These are phyloP conservation scores for Trichomonas tenax DNA, from an alignment of 208 protist genomes.

Conservation along the genomic window DNA sequence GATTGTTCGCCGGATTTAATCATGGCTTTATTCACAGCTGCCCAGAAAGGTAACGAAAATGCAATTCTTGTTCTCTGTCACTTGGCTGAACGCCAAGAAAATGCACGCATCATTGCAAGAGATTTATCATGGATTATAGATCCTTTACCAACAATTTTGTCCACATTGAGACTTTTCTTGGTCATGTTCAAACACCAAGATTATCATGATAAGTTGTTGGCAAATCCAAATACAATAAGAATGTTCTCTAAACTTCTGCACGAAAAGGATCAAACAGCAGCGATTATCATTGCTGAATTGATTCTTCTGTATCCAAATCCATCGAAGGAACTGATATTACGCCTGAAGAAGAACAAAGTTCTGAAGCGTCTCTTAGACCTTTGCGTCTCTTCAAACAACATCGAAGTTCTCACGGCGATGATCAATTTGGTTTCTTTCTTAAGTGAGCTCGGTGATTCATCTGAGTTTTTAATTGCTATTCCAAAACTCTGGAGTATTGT, in stretches of 20 bases:
- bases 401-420: background rate
- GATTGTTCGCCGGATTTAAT: background rate
- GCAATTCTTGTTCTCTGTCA: background rate
- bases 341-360: background rate
- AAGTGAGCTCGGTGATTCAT: background rate
- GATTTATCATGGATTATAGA: background rate
- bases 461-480: background rate
- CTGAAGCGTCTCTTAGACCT: background rate
- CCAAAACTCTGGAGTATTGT: background rate
- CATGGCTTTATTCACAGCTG: background rate
- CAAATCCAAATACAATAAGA: background rate
- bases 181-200: background rate
- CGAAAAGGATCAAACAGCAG: background rate
- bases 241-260: background rate
- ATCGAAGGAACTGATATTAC: background rate
- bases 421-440: background rate
- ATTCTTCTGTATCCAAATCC: background rate
- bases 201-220: background rate
- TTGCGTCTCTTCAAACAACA: background rate
- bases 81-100: background rate
- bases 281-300: background rate
- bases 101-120: background rate
- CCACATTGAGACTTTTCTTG: background rate
- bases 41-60: background rate
- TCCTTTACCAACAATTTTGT: background rate